Conservation (phyloP, 2,329 filamentous ascomycete species). For the Penicillium sumatraense region DNA sequence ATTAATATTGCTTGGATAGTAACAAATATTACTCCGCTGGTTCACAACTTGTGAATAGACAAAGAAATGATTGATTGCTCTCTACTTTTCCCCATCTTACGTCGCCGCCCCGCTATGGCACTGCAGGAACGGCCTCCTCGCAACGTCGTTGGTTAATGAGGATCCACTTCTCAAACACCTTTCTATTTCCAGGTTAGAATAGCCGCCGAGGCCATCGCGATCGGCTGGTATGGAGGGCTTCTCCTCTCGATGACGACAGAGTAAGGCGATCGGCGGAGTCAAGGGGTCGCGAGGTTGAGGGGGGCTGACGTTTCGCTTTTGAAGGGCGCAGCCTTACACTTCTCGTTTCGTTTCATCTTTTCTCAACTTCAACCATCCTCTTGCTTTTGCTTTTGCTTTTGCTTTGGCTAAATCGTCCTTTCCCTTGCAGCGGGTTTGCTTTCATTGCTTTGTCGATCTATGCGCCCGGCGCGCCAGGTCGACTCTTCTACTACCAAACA, state of each 20-base stretch:
- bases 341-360: neutral
- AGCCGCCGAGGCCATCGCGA: neutral
- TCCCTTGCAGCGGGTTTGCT: neutral
- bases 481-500: neutral
- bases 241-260: slow-evolving; percentile 12
- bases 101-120: neutral
- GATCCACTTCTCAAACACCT: neutral
- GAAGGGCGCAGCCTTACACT: too few relatives aligned
- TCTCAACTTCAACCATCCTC: too few relatives aligned
- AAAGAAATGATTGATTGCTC: neutral
- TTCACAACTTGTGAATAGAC: too few relatives aligned
- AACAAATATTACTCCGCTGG: too few relatives aligned
- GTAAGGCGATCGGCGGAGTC: neutral
- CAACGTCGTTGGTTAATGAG: neutral
- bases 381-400: too few relatives aligned
- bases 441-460: neutral
- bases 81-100: neutral
- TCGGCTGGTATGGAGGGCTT: neutral
- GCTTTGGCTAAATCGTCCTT: too few relatives aligned
- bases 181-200: neutral
- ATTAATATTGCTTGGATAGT: too few relatives aligned
- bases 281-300: neutral
- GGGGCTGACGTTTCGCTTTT: neutral
- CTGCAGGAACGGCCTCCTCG: neutral
- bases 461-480: slow-evolving; percentile 1